phyloP scores from a whole-genome alignment of 2,329 filamentous ascomycete species.

The Colletotrichum viniferum region DNA sequence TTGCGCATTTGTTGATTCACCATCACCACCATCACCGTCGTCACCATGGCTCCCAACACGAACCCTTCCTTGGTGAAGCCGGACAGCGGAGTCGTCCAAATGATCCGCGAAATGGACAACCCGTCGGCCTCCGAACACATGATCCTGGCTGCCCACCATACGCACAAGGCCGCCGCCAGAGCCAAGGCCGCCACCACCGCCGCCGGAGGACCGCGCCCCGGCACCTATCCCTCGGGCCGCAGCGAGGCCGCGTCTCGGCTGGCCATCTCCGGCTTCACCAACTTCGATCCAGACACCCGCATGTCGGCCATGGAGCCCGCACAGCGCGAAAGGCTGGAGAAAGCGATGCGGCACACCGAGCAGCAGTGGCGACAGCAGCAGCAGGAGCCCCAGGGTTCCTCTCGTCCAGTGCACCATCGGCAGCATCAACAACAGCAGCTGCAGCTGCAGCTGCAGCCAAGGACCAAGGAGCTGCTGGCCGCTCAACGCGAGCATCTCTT shows the following conservation, averaged over 20 bases:
- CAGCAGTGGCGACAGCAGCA: background rate
- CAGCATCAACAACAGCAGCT: background rate
- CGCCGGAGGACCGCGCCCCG: background rate
- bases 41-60: background rate
- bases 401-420: background rate
- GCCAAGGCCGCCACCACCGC: background rate
- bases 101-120: background rate
- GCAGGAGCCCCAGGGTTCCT: background rate
- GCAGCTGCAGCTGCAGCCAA: background rate
- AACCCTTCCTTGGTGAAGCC: background rate
- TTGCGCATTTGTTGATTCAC: background rate
- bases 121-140: background rate
- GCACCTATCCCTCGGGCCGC: background rate
- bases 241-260: background rate
- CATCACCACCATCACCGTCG: background rate
- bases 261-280: background rate
- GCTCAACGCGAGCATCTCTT: background rate
- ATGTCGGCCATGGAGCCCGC: background rate
- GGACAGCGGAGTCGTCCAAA: background rate
- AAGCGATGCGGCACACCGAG: background rate
- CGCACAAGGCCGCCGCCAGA: background rate
- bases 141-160: background rate
- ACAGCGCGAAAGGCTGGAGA: background rate
- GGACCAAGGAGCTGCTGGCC: background rate
- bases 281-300: background rate